These are phyloP conservation scores for Canna indica DNA, from an alignment of 176 grass and related monocot genomes.

Conservation along the genomic window DNA sequence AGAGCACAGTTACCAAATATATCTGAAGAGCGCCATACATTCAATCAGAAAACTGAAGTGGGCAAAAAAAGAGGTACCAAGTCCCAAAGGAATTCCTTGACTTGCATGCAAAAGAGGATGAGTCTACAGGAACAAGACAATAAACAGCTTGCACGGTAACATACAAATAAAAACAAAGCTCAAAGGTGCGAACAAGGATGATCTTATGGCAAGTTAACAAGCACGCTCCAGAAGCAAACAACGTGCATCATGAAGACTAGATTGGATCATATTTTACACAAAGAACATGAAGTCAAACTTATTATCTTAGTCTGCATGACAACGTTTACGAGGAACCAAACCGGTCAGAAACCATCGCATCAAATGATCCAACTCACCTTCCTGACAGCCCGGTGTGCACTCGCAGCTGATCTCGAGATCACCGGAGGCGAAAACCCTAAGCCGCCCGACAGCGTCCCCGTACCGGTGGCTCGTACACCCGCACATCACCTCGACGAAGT, in stretches of 20 bases:
- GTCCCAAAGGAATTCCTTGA: background rate
- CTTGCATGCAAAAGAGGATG: slow-evolving; percentile 4
- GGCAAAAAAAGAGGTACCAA: background rate
- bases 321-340: background rate
- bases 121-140: slow-evolving; percentile 5
- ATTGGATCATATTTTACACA: background rate
- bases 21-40: background rate
- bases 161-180: background rate
- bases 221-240: background rate
- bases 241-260: slow-evolving; percentile 5
- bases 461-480: slow-evolving; percentile 98
- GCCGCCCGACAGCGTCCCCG: slow-evolving; percentile 81
- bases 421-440: slow-evolving; percentile 71
- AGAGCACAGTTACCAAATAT: background rate
- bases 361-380: slow-evolving; percentile 45
- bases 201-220: background rate
- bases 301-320: background rate
- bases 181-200: background rate
- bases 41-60: background rate
- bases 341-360: background rate
- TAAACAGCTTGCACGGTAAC: slow-evolving; percentile 44
- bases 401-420: slow-evolving; percentile 84
- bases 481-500: slow-evolving; percentile 80
- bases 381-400: slow-evolving; percentile 74
- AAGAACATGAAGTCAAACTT: background rate